A percentile compares a stretch with the other conserved stretches of the same genome.
Conservation (phyloP, 345 rosid species). For the Ceriops zippeliana region DNA sequence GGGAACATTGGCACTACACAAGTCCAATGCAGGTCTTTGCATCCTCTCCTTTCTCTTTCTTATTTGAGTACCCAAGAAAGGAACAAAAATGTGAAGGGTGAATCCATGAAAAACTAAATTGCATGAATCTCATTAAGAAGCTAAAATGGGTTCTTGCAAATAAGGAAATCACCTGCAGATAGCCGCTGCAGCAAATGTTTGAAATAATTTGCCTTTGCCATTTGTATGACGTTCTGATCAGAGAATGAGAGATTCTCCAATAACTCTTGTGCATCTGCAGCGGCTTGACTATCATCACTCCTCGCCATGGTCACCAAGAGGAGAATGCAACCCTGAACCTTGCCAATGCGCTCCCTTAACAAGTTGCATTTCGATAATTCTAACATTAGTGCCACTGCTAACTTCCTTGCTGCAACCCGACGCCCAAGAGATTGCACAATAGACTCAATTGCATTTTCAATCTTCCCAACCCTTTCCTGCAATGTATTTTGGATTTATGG, state of each 20-base stretch:
- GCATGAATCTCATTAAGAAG: background rate
- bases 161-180: conserved; percentile 40
- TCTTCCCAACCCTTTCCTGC: conserved; percentile 56
- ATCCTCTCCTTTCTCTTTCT: too few species aligned
- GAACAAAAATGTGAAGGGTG: too few species aligned
- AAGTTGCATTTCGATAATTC: conserved; percentile 42
- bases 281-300: conserved; percentile 49
- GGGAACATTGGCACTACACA: too few species aligned
- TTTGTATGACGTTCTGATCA: conserved; percentile 51
- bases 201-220: conserved; percentile 73
- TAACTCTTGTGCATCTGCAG: conserved; percentile 46
- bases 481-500: conserved; percentile 16
- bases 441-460: conserved; percentile 41
- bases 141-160: conserved; percentile 10
- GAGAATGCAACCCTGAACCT: conserved; percentile 58
- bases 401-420: conserved; percentile 47
- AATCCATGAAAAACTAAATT: background rate
- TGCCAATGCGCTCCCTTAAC: conserved; percentile 45
- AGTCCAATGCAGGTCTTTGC: too few species aligned
- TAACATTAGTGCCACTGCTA: conserved; percentile 51
- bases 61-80: background rate
- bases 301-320: conserved; percentile 60
- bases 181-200: conserved; percentile 52
- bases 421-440: conserved; percentile 63
- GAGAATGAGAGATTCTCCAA: conserved; percentile 55